A percentile compares a stretch with the other conserved stretches of the same genome.
Conservation (phyloP, 768 basidiomycete genomes). For the Dioszegia aurantiaca region DNA sequence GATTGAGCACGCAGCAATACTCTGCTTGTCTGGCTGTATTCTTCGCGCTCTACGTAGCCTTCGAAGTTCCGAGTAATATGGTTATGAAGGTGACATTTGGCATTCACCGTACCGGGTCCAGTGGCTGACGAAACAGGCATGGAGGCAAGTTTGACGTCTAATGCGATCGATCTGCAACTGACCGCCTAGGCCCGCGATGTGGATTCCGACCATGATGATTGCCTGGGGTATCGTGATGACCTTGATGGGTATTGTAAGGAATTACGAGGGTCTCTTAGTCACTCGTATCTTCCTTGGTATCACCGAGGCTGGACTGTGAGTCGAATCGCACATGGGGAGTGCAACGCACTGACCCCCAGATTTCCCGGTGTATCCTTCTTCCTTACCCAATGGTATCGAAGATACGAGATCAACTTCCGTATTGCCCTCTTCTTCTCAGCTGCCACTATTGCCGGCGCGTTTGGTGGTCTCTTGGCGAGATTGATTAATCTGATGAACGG, state of each 20-base stretch:
- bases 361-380: conserved; percentile 63
- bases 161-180: neutral
- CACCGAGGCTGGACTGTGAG: conserved; percentile 57
- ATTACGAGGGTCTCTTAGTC: conserved; percentile 29
- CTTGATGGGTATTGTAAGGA: conserved; percentile 33
- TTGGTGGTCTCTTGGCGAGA: conserved; percentile 60
- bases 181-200: conserved; percentile 67
- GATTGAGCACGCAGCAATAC: neutral
- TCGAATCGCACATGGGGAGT: no score
- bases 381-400: conserved; percentile 66
- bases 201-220: conserved; percentile 72
- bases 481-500: conserved; percentile 61
- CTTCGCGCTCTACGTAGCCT: conserved; percentile 72
- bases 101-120: neutral
- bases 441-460: conserved; percentile 67
- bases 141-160: neutral
- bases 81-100: conserved; percentile 26
- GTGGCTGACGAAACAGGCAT: conserved; percentile 1
- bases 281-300: conserved; percentile 36
- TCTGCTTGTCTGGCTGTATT: conserved; percentile 40
- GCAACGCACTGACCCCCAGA: conserved; percentile 73
- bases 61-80: conserved; percentile 68
- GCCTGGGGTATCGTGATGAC: conserved; percentile 68
- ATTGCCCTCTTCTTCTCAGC: conserved; percentile 72
- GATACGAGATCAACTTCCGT: conserved; percentile 65